A percentile compares a stretch with the other conserved stretches of the same genome.
Evolutionary conservation across 2,329 filamentous ascomycete genomes (phyloP).

Genomic region (Aspergillus ochraceus): DNA sequence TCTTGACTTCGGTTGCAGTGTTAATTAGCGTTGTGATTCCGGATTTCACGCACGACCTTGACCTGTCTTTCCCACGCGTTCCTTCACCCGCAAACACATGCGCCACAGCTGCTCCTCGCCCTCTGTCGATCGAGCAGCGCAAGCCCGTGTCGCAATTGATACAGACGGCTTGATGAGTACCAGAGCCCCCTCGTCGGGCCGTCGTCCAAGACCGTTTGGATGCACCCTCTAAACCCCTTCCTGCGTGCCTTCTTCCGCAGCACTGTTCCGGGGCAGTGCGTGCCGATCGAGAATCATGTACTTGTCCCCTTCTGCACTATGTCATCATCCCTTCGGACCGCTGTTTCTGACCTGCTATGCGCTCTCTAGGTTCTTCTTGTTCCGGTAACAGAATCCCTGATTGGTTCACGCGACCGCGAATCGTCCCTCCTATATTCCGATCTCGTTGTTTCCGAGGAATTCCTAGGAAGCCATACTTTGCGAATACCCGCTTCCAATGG

Average conservation of each 20-base stretch:
- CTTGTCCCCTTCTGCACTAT: slow-evolving; percentile 3
- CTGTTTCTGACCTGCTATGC: slow-evolving; percentile 5
- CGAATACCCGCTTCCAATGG: slow-evolving; percentile 66
- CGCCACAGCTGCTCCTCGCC: slow-evolving; percentile 32
- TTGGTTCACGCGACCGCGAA: slow-evolving; percentile 85
- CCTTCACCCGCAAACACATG: slow-evolving; percentile 22
- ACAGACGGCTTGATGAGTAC: slow-evolving; percentile 41
- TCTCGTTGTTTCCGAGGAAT: slow-evolving; percentile 85
- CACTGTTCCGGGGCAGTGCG: slow-evolving; percentile 86
- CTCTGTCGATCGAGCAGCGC: slow-evolving; percentile 30
- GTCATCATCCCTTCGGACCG: slow-evolving; percentile 4
- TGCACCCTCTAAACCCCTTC: slow-evolving; percentile 99
- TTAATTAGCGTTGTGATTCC: not conserved
- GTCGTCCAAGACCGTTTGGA: slow-evolving; percentile 59
- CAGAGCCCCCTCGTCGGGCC: slow-evolving; percentile 32
- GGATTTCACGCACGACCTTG: not conserved
- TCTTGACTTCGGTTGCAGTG: not conserved
- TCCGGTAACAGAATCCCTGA: slow-evolving; percentile 86
- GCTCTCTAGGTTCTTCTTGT: slow-evolving; percentile 76
- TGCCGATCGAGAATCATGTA: slow-evolving; percentile 84
- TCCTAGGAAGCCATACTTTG: slow-evolving; percentile 93
- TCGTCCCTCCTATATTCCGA: slow-evolving; percentile 75
- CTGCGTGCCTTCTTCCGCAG: slow-evolving; percentile 98
- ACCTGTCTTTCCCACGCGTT: slow-evolving; percentile 1
- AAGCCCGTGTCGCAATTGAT: slow-evolving; percentile 22